These are phyloP conservation scores for Pachysandra terminalis DNA, from an alignment of 164 flowering plant species.

Conservation along the genomic window DNA sequence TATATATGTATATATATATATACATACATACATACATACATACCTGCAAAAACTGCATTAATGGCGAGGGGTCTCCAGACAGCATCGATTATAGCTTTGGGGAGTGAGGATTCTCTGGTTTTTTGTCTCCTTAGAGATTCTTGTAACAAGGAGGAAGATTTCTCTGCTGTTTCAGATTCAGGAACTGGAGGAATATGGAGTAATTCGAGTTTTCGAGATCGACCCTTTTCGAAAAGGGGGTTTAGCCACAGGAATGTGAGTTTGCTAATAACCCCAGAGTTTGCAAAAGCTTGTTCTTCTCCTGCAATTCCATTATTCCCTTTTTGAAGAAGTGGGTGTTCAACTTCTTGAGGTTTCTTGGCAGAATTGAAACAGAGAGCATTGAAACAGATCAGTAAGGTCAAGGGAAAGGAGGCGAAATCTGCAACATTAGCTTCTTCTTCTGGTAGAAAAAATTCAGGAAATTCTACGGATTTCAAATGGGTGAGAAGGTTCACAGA, in stretches of 20 bases:
- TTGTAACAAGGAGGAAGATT: slow-evolving; percentile 45
- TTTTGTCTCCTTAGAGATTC: slow-evolving; percentile 46
- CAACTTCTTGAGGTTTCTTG: slow-evolving; percentile 19
- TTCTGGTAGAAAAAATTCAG: slow-evolving; percentile 24
- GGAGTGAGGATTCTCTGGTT: slow-evolving; percentile 29
- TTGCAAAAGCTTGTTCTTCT: slow-evolving; percentile 19
- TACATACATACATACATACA: too few species aligned
- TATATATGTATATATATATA: too few species aligned
- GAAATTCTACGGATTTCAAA: slow-evolving; percentile 18
- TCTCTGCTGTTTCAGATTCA: slow-evolving; percentile 50
- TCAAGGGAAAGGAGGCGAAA: slow-evolving; percentile 43
- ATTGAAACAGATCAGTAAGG: slow-evolving; percentile 40
- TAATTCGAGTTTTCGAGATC: slow-evolving; percentile 43
- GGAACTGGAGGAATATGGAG: slow-evolving; percentile 59
- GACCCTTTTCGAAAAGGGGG: slow-evolving; percentile 54
- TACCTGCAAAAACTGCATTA: slow-evolving; percentile 82
- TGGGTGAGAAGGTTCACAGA: slow-evolving; percentile 18
- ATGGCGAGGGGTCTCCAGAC: slow-evolving; percentile 50
- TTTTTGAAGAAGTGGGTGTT: slow-evolving; percentile 36
- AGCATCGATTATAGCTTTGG: slow-evolving; percentile 40
- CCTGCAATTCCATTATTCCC: slow-evolving; percentile 6
- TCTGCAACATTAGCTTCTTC: slow-evolving; percentile 31
- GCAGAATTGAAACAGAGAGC: slow-evolving; percentile 13
- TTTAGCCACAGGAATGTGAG: slow-evolving; percentile 72
- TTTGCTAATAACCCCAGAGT: slow-evolving; percentile 64